phyloP scores from a whole-genome alignment of 2,329 filamentous ascomycete genomes.

The Calonectria pseudoreteaudii region DNA sequence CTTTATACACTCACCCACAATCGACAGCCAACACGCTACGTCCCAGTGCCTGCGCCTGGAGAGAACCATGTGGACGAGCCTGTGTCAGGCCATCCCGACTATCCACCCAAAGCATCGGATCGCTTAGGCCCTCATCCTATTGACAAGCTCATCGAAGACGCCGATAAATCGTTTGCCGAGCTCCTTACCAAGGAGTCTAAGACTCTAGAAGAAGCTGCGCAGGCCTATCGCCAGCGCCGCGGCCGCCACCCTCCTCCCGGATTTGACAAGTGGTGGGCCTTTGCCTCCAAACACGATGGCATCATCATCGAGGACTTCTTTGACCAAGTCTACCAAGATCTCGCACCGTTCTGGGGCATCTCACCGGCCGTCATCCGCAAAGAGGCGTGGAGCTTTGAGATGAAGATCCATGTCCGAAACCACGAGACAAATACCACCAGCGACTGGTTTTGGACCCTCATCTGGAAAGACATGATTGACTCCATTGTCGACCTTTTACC shows the following conservation, averaged over 20 bases:
- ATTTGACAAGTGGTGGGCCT: constrained; percentile 71
- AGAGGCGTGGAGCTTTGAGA: constrained; percentile 67
- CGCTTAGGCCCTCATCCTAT: constrained; percentile 58
- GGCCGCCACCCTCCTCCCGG: constrained; percentile 73
- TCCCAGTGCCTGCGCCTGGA: neutral
- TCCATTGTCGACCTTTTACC: constrained; percentile 68
- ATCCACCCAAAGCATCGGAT: constrained; percentile 15
- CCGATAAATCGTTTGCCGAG: constrained; percentile 53
- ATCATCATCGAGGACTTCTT: constrained; percentile 73
- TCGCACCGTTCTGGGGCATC: constrained; percentile 69
- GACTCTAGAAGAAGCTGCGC: constrained; percentile 65
- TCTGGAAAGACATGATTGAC: constrained; percentile 66
- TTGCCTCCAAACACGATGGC: constrained; percentile 63
- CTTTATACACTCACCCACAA: constrained; percentile 43
- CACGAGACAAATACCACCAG: constrained; percentile 62
- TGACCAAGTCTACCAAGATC: constrained; percentile 72
- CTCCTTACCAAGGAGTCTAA: constrained; percentile 59
- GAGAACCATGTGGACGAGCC: neutral
- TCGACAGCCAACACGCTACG: neutral
- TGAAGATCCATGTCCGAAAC: constrained; percentile 70
- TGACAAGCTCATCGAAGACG: constrained; percentile 61
- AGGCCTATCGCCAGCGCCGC: constrained; percentile 67
- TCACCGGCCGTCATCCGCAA: constrained; percentile 60
- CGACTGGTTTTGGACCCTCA: constrained; percentile 69
- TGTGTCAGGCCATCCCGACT: constrained; percentile 10